Evolutionary conservation across 2,329 filamentous ascomycete genomes (phyloP).

Genomic region (Arachnomyces sp.): DNA sequence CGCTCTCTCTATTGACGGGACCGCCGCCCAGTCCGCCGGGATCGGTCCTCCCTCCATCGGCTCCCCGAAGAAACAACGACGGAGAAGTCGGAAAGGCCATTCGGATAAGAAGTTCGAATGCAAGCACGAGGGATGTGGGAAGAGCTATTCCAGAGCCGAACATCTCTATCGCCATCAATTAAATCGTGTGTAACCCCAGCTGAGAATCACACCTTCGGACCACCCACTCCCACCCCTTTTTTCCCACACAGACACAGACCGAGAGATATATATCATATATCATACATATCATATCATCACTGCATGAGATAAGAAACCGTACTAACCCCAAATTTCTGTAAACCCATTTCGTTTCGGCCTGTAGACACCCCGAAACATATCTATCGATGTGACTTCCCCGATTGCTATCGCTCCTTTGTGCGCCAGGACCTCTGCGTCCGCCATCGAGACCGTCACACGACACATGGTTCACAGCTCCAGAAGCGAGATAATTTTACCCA

Average conservation of each 20-base stretch:
- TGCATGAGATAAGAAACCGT: no score
- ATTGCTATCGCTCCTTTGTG: slow-evolving; percentile 85
- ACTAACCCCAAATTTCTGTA: no score
- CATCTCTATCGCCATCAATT: slow-evolving; percentile 94
- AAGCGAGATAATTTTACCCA: slow-evolving; percentile 41
- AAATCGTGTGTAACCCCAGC: slow-evolving; percentile 59
- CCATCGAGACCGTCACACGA: slow-evolving; percentile 72
- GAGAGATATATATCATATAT: slow-evolving; percentile 9
- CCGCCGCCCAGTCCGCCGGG: not conserved
- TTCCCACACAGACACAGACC: no score
- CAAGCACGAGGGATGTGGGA: slow-evolving; percentile 78
- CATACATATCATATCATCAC: slow-evolving; percentile 3
- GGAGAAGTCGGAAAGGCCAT: slow-evolving; percentile 38
- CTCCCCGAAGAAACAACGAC: slow-evolving; percentile 31
- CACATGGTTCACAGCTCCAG: slow-evolving; percentile 47
- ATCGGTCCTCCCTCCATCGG: slow-evolving; percentile 9
- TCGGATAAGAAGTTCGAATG: slow-evolving; percentile 62
- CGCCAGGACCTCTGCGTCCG: slow-evolving; percentile 85
- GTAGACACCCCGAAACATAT: slow-evolving; percentile 88
- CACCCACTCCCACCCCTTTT: no score
- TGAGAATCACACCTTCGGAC: no score
- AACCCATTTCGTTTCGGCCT: not conserved
- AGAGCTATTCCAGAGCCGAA: slow-evolving; percentile 92
- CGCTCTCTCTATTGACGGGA: not conserved
- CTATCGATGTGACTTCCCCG: slow-evolving; percentile 85